Evolutionary conservation across 139 green algal genomes (phyloP).

Genomic region (Chlorella sp.): DNA sequence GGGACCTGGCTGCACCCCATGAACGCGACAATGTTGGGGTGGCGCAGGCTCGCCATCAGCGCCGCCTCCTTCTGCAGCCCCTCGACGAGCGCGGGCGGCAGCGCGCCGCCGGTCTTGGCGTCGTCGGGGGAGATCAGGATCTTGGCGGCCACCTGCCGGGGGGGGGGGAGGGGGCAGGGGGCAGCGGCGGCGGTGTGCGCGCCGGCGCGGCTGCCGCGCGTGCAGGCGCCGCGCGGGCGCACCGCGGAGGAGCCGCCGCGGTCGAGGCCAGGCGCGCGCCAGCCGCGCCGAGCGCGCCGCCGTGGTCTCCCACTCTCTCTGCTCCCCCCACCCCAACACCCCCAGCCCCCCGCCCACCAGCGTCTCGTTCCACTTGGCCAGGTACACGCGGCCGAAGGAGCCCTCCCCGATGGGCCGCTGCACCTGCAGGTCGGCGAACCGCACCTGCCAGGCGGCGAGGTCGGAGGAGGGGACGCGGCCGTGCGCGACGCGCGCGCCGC

Average conservation of each 20-base stretch:
- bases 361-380: slow-evolving; percentile 58
- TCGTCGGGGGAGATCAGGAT: slow-evolving; percentile 39
- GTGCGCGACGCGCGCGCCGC: no score
- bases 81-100: background rate
- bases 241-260: background rate
- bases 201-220: background rate
- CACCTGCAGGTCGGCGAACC: slow-evolving; percentile 35
- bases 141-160: slow-evolving; percentile 57
- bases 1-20: slow-evolving; percentile 50
- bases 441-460: slow-evolving; percentile 4
- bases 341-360: background rate
- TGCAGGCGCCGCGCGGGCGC: background rate
- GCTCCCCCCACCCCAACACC: no score
- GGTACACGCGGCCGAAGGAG: slow-evolving; percentile 60
- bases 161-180: background rate
- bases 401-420: slow-evolving; percentile 57
- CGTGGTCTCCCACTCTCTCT: no score
- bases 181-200: background rate
- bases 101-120: background rate
- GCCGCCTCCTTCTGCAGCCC: slow-evolving; percentile 1
- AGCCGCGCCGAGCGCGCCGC: no score
- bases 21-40: slow-evolving; percentile 63
- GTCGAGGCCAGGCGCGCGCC: no score
- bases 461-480: no score
- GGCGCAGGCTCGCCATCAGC: slow-evolving; percentile 55